phyloP scores from a whole-genome alignment of 768 basidiomycete species.

The Calocybe indica region DNA sequence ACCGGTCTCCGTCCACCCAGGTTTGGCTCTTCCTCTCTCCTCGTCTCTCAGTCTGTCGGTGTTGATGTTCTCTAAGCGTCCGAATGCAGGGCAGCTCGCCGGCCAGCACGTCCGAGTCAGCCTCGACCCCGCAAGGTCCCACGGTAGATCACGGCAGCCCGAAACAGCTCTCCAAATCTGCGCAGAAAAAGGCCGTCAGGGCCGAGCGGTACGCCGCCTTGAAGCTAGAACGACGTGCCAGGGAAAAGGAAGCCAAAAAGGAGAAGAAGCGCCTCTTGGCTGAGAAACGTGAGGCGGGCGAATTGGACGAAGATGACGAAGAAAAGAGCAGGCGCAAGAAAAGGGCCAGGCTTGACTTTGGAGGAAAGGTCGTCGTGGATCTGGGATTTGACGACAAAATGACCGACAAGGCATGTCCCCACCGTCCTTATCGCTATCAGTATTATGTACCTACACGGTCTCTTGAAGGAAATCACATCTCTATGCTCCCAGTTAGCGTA shows the following conservation, averaged over 20 bases:
- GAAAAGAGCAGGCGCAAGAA: slow-evolving; percentile 32
- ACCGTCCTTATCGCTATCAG: slow-evolving; percentile 3
- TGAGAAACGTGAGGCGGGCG: slow-evolving; percentile 60
- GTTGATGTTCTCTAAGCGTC: slow-evolving; percentile 8
- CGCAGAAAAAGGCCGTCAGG: slow-evolving; percentile 71
- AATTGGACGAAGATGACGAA: slow-evolving; percentile 43
- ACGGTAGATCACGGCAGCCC: slow-evolving; percentile 6
- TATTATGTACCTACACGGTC: slow-evolving; percentile 12
- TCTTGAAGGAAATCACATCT: slow-evolving; percentile 78
- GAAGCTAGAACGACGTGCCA: slow-evolving; percentile 71
- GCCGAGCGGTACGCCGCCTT: slow-evolving; percentile 55
- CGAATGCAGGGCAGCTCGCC: background rate
- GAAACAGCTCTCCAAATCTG: slow-evolving; percentile 64
- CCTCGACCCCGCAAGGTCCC: background rate
- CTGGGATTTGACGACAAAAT: slow-evolving; percentile 91
- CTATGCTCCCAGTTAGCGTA: slow-evolving; percentile 89
- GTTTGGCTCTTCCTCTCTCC: slow-evolving; percentile 4
- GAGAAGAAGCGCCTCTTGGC: slow-evolving; percentile 60
- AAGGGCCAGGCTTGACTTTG: slow-evolving; percentile 38
- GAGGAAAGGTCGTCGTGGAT: slow-evolving; percentile 75
- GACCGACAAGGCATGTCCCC: slow-evolving; percentile 75
- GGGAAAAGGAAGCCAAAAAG: slow-evolving; percentile 73
- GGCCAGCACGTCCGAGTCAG: background rate
- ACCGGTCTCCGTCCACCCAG: slow-evolving; percentile 23
- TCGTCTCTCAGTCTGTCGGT: background rate